A percentile compares a stretch with the other conserved stretches of the same genome.
Conservation (phyloP, 371 early-diverging fungal genomes). For the Saksenaea oblongispora region DNA sequence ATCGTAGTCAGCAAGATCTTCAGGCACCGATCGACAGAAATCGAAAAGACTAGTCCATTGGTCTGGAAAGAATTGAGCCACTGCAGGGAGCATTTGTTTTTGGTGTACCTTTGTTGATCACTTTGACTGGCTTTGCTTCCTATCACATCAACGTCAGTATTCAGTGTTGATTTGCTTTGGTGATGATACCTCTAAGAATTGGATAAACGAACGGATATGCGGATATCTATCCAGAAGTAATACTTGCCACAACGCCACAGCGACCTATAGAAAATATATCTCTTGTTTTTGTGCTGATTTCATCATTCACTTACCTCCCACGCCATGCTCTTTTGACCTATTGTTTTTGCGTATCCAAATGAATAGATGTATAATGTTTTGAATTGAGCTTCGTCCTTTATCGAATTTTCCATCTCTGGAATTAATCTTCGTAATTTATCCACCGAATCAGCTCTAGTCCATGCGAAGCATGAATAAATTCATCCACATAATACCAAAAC, state of each 20-base stretch:
- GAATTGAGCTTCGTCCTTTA: constrained; percentile 17
- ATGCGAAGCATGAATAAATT: not conserved
- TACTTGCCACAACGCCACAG: constrained; percentile 39
- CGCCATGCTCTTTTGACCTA: constrained; percentile 45
- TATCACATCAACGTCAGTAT: constrained; percentile 3
- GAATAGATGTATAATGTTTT: constrained; percentile 34
- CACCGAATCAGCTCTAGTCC: constrained; percentile 18
- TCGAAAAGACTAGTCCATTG: constrained; percentile 48
- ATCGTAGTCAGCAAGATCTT: constrained; percentile 34
- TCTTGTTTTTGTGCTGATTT: not conserved
- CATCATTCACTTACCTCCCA: constrained; percentile 27
- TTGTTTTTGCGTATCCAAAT: constrained; percentile 37
- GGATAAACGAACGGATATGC: constrained; percentile 27
- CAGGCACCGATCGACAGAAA: constrained; percentile 33
- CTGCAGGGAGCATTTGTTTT: not conserved
- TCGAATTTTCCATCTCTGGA: constrained; percentile 7
- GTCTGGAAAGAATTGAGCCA: constrained; percentile 14
- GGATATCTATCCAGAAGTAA: constrained; percentile 26
- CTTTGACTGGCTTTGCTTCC: constrained; percentile 39
- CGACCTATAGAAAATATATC: constrained; percentile 18
- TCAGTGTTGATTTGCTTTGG: not conserved
- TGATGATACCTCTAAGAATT: constrained; percentile 28
- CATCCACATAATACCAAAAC: not conserved
- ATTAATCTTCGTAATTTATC: constrained; percentile 13
- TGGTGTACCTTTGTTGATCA: constrained; percentile 40